Base-by-base conservation (phyloP, 306 rosid genomes). In the Corylus heterophylla region DNA sequence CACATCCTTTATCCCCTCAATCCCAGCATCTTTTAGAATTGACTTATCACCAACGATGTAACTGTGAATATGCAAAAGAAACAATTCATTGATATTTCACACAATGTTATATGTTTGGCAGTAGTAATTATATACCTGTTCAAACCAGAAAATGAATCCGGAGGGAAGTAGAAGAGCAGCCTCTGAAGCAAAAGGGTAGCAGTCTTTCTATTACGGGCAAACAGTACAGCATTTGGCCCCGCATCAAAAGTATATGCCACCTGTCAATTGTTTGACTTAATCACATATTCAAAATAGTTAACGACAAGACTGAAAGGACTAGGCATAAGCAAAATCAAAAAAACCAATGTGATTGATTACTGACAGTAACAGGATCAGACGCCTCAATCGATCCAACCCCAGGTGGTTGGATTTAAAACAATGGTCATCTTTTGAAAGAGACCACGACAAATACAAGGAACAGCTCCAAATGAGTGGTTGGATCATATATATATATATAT, bases 111-210 rank as follows among this genome's bases (percentile, higher is more conserved):
- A 82, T n/a, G 12, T 22, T 0, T 22, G 25, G 59, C 70, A 35
- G 39, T 35, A 35, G 3, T 35, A 35, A 74, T 84, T 77, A 94
- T 22, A 22, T 22, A 22, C 98, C 97, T 87, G 88, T 70, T n/a
- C 76, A 94, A 87, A 75, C 89, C 97, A 3, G 79, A 80, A 86
- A 86, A 92, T 39, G 97, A 77, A 73, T n/a, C 87, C 74, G 98
- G 98, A 75, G 98, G 98, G 55, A 94, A 94, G 86, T 88, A 85
- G 95, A 83, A 94, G 27, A 94, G 95, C 76, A 94, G 85, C 89
- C 89, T 89, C 87, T 92, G 93, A 86, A 94, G 80, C 91, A 94
- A 91, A 78, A 80, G 87, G 75, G 93, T 64, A 63, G 98, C 97
- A 50, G 92, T 80, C 89, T 94, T 75, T 73, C 98, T 87, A 66